phyloP scores from a whole-genome alignment of 2,329 filamentous ascomycete genomes.

The Geoglossum cookeanum region DNA sequence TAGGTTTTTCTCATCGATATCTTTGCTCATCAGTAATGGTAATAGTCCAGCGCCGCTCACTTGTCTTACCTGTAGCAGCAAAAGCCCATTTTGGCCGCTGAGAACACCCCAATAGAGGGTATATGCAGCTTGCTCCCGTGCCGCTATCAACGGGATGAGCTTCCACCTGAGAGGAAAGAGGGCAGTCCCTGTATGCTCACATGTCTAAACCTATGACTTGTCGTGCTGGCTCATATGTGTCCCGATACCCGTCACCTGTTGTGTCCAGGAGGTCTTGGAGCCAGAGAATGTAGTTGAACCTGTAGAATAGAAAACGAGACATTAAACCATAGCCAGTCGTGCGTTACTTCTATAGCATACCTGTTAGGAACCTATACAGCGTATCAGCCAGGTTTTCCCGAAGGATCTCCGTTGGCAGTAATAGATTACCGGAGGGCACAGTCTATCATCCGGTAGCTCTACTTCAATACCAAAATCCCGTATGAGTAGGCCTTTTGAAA shows the following conservation, averaged over 20 bases:
- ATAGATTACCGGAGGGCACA: conserved; percentile 60
- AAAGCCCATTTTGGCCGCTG: conserved; percentile 54
- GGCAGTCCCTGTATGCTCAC: conserved; percentile 16
- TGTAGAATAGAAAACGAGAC: conserved; percentile 18
- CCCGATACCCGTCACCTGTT: conserved; percentile 28
- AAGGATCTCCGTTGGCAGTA: not conserved
- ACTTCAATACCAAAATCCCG: conserved; percentile 56
- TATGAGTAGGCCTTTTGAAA: conserved; percentile 62
- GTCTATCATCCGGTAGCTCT: conserved; percentile 52
- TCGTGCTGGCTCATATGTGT: conserved; percentile 34
- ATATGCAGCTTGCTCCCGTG: conserved; percentile 81
- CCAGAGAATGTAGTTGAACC: conserved; percentile 85
- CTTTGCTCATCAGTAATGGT: conserved; percentile 20
- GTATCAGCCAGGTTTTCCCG: not conserved
- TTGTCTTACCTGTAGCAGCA: conserved; percentile 36
- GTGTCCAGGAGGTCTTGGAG: conserved; percentile 64
- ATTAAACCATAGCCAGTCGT: not conserved
- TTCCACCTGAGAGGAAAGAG: not conserved
- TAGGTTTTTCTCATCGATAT: conserved; percentile 57
- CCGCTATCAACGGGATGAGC: conserved; percentile 29
- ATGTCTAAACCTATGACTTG: conserved; percentile 58
- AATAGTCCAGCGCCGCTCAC: not conserved
- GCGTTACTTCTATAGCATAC: conserved; percentile 13
- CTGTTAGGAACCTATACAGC: conserved; percentile 25
- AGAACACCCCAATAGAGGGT: conserved; percentile 59